These are phyloP conservation scores for Immersiporthe knoxdaviesiana DNA, from an alignment of 2,329 filamentous ascomycete species.

Conservation along the genomic window DNA sequence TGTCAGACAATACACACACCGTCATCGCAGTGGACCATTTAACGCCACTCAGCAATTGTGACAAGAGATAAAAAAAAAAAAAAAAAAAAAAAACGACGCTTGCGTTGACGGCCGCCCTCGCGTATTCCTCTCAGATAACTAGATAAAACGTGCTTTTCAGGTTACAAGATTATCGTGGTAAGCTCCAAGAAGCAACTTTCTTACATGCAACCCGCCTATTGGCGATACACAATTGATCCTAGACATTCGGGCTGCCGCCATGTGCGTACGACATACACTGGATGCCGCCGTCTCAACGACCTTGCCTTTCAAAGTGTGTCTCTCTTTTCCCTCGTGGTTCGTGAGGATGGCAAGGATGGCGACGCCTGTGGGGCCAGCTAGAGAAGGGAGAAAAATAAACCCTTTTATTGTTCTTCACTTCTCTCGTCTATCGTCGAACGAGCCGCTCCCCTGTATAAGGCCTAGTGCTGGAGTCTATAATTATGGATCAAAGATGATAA, in stretches of 20 bases:
- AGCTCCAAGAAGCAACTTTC: not conserved
- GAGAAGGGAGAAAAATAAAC: not conserved
- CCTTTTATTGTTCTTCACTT: too few relatives aligned
- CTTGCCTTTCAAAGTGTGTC: not conserved
- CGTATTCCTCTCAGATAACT: constrained; percentile 6
- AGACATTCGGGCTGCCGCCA: constrained; percentile 17
- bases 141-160: not conserved
- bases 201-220: constrained; percentile 23
- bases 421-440: not conserved
- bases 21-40: not conserved
- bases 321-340: too few relatives aligned
- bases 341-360: not conserved
- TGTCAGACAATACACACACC: not conserved
- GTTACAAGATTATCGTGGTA: not conserved
- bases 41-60: constrained; percentile 42
- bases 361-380: not conserved
- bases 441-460: not conserved
- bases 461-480: not conserved
- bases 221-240: constrained; percentile 13
- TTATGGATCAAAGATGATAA: not conserved
- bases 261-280: constrained; percentile 6
- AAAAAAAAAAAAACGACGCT: constrained; percentile 9
- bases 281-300: not conserved
- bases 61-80: constrained; percentile 12
- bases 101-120: constrained; percentile 24